Base-by-base conservation (phyloP, 2,329 filamentous ascomycete species). In the Verticillium zaregamsianum region DNA sequence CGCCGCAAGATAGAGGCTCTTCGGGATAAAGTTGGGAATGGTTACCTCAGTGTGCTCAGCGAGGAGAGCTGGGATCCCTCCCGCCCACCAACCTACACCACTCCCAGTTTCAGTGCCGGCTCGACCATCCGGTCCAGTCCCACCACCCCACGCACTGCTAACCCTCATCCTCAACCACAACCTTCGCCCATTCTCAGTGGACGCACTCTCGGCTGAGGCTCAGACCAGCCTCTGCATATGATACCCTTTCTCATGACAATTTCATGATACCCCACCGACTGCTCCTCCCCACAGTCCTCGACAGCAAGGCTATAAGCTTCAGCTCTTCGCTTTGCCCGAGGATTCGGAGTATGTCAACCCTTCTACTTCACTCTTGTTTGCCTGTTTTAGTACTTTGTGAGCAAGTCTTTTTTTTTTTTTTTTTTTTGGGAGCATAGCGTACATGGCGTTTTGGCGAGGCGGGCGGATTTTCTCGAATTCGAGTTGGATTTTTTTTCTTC, bases 1-100 rank as follows among this genome's bases (percentile, higher is more conserved):
- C 87, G 90, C 62, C 91, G 91, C 73, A 95, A 95, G 74, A 90
- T 98, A 60, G 93, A 97, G 74, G 88, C 90, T 3, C 78, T 97
- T 60, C 89, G 93, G 64, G 90, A 90, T 70, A 92, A 94, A 70
- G 89, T 97, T 66, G 93, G 93, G 35, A 92, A 88, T 68, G 90
- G 88, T 40, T 99, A 96, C 84, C 83, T 99, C 45, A 93, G 88
- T 65, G 92, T 91, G 15, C 80, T 98, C 58, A 90, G 90, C 63
- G 93, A 97, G 69, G 91, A 95, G 73, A 82, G 78, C 52, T 88
- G 86, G 85, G 82, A 86, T 64, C 68, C 77, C 7, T 74, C 74
- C 55, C 72, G 74, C 15, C 68, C 72, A 14, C 68, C 76, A 12
- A 69, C 76, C 31, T 81, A 77, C 58, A 69, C 72, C 31, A 68